phyloP scores from a whole-genome alignment of 176 grass and related monocot species.

The Miscanthus lutarioriparius region DNA sequence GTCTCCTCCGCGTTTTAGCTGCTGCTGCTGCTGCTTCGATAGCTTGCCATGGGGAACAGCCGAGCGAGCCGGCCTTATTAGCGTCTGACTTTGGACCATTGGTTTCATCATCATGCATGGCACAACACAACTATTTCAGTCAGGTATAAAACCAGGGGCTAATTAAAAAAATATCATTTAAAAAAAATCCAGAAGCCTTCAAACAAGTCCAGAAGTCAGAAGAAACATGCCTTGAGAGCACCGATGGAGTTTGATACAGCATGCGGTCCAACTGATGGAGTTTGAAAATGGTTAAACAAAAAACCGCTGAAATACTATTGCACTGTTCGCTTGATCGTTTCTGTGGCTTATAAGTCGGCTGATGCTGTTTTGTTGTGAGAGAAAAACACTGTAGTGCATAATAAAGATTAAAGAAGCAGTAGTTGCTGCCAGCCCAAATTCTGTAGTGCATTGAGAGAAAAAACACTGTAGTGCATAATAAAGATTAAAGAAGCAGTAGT shows the following conservation, averaged over 20 bases:
- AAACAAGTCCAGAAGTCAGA: background rate
- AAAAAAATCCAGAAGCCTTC: background rate
- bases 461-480: too few relatives aligned
- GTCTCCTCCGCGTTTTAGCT: background rate
- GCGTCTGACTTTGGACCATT: background rate
- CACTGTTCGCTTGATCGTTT: too few relatives aligned
- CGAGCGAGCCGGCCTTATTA: background rate
- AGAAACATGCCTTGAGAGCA: background rate
- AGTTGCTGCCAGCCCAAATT: background rate
- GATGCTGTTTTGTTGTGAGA: too few relatives aligned
- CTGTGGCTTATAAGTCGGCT: too few relatives aligned
- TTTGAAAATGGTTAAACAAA: background rate
- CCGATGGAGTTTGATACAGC: background rate
- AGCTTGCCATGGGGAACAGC: background rate
- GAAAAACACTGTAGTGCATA: too few relatives aligned
- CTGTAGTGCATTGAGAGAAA: too few relatives aligned
- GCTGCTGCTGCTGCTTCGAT: background rate
- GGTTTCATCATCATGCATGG: background rate
- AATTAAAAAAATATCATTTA: background rate
- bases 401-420: too few relatives aligned
- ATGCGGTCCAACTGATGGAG: background rate
- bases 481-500: background rate
- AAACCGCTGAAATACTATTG: too few relatives aligned
- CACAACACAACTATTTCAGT: background rate
- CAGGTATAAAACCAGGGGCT: background rate